These are phyloP conservation scores for Aureobasidium lini DNA, from an alignment of 2,329 filamentous ascomycete genomes.

Conservation along the genomic window DNA sequence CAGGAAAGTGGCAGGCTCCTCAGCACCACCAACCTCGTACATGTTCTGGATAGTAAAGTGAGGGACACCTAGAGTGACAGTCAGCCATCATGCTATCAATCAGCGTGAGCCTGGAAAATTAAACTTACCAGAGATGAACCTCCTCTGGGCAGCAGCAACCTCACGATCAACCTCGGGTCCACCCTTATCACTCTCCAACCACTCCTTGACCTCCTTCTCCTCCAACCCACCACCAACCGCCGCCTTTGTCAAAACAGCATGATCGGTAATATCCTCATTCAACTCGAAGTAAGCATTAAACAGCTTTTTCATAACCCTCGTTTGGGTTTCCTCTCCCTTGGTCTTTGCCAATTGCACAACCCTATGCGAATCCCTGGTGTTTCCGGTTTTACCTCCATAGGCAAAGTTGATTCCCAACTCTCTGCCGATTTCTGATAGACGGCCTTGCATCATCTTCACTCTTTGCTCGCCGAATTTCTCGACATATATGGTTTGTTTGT, in stretches of 20 bases:
- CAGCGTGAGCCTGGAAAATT: too few species aligned
- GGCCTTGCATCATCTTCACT: constrained; percentile 48
- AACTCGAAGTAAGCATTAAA: constrained; percentile 51
- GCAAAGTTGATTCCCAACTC: constrained; percentile 66
- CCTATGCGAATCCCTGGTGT: constrained; percentile 72
- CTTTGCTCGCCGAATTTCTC: constrained; percentile 59
- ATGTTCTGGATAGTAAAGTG: constrained; percentile 65
- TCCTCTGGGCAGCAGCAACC: constrained; percentile 36
- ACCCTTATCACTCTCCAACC: constrained; percentile 38
- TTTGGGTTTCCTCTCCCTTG: constrained; percentile 49
- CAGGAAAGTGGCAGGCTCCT: constrained; percentile 61
- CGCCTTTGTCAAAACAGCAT: constrained; percentile 32
- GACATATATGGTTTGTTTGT: constrained; percentile 52
- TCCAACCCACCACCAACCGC: constrained; percentile 39
- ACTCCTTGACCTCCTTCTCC: constrained; percentile 35
- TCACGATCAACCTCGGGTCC: constrained; percentile 40
- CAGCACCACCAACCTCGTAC: constrained; percentile 59
- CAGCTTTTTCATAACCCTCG: constrained; percentile 52
- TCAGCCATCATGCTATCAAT: too few species aligned
- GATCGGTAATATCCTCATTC: constrained; percentile 41
- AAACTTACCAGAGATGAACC: constrained; percentile 40
- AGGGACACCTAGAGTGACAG: constrained; percentile 51
- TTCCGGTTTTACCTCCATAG: constrained; percentile 63
- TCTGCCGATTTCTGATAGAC: constrained; percentile 51
- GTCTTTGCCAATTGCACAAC: constrained; percentile 61